These are phyloP conservation scores for Scutellaria baicalensis DNA, from an alignment of 257 asterid genomes.

Conservation along the genomic window DNA sequence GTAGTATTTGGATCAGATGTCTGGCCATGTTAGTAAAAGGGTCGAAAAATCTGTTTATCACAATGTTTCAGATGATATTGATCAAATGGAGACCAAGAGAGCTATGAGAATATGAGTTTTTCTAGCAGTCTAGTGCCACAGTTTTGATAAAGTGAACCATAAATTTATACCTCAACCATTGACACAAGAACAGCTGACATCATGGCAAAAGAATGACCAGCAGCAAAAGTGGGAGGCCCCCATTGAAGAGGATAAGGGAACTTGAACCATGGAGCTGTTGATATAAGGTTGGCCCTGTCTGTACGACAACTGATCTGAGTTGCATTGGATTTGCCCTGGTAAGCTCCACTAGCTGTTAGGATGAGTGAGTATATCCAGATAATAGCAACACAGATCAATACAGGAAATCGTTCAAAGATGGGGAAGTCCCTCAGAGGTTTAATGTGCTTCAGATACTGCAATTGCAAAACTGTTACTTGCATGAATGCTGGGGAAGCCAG, in stretches of 20 bases:
- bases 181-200: conserved; percentile 99
- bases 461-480: conserved; percentile 17
- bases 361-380: conserved; percentile 80
- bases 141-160: not conserved
- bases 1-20: not conserved
- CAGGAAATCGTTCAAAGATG: conserved; percentile 85
- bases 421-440: conserved; percentile 89
- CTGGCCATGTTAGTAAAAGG: not conserved
- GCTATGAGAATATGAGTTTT: not conserved
- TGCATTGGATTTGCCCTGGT: conserved; percentile 38
- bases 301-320: conserved; percentile 87
- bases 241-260: conserved; percentile 97
- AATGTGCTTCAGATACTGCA: conserved; percentile 92
- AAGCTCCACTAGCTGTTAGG: conserved; percentile 92
- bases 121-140: not conserved
- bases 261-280: conserved; percentile 95
- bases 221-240: conserved; percentile 96
- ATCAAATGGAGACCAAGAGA: not conserved
- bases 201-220: conserved; percentile 92
- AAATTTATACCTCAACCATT: conserved; percentile 78
- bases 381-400: conserved; percentile 61
- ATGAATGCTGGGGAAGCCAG: conserved; percentile 15
- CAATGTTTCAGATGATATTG: not conserved
- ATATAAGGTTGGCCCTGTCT: conserved; percentile 74
- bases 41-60: not conserved